Evolutionary conservation across 2,329 filamentous ascomycete genomes (phyloP).

Genomic region (Microsporum ferrugineum): DNA sequence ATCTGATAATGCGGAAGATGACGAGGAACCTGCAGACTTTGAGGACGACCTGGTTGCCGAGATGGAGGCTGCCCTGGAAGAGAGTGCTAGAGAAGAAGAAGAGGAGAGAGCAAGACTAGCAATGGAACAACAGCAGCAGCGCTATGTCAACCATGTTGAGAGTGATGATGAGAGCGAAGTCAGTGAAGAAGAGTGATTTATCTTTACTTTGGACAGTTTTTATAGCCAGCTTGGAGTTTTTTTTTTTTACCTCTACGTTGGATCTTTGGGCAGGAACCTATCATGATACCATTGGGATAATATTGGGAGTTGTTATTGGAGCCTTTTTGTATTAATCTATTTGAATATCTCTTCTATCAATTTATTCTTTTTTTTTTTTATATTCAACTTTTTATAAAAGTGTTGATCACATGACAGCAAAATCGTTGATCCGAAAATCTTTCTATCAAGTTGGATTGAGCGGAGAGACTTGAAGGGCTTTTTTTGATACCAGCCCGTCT

Average conservation of each 20-base stretch:
- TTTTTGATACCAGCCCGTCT: neutral
- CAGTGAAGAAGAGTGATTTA: conserved; percentile 50
- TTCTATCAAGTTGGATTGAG: neutral
- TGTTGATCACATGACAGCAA: neutral
- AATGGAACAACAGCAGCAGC: conserved; percentile 21
- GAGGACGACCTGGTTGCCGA: conserved; percentile 48
- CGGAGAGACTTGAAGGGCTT: neutral
- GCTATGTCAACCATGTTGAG: conserved; percentile 18
- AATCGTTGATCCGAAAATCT: neutral
- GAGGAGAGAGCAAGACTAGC: conserved; percentile 29
- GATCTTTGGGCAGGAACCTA: neutral
- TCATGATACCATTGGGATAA: conserved; percentile 2
- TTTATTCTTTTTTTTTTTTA: neutral
- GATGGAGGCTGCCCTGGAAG: conserved; percentile 44
- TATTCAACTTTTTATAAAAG: neutral
- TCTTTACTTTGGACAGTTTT: neutral
- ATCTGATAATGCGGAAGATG: conserved; percentile 15
- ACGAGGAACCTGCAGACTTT: conserved; percentile 24
- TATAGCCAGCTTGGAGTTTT: neutral
- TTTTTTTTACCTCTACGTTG: neutral
- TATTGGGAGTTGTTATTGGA: neutral
- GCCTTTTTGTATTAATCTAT: neutral
- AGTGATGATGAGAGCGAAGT: conserved; percentile 51
- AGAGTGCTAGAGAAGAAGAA: conserved; percentile 30
- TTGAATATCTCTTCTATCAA: neutral